phyloP scores from a whole-genome alignment of 2,329 filamentous ascomycete species.

The Diaporthe sp. region DNA sequence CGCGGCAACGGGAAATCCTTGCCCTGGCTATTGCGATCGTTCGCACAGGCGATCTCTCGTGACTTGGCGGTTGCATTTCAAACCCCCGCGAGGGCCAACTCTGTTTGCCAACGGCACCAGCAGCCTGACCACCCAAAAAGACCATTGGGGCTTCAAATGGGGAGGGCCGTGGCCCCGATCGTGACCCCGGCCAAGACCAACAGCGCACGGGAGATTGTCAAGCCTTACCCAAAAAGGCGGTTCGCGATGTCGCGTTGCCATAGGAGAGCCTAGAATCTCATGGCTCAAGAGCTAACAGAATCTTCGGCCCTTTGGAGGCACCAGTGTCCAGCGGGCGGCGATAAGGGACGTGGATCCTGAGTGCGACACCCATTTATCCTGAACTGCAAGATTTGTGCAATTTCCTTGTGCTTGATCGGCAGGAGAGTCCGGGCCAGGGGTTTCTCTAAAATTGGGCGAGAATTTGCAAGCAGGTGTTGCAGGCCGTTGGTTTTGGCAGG shows the following conservation, averaged over 20 bases:
- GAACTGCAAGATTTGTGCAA: constrained; percentile 32
- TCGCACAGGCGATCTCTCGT: neutral
- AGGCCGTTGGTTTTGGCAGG: constrained; percentile 9
- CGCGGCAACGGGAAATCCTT: constrained; percentile 4
- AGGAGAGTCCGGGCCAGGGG: constrained; percentile 8
- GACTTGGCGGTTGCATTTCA: neutral
- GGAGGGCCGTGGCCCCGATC: neutral
- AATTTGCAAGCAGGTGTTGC: constrained; percentile 6
- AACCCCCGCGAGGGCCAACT: neutral
- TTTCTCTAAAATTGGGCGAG: constrained; percentile 5
- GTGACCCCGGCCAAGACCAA: constrained; percentile 9
- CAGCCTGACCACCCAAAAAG: neutral
- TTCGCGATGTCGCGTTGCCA: constrained; percentile 18
- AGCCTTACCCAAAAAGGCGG: constrained; percentile 3
- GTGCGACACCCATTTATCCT: constrained; percentile 17
- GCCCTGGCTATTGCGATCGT: neutral
- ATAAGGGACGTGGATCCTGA: constrained; percentile 10
- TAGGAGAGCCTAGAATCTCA: constrained; percentile 1
- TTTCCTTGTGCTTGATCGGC: constrained; percentile 35
- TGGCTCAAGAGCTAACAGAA: constrained; percentile 7
- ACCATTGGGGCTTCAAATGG: neutral
- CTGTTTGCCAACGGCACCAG: neutral
- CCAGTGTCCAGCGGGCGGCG: constrained; percentile 5
- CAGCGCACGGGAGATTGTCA: constrained; percentile 25
- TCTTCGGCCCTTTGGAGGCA: constrained; percentile 17